Conservation (phyloP, 192 early-diverging fungal species). For the Mortierella alpina region DNA sequence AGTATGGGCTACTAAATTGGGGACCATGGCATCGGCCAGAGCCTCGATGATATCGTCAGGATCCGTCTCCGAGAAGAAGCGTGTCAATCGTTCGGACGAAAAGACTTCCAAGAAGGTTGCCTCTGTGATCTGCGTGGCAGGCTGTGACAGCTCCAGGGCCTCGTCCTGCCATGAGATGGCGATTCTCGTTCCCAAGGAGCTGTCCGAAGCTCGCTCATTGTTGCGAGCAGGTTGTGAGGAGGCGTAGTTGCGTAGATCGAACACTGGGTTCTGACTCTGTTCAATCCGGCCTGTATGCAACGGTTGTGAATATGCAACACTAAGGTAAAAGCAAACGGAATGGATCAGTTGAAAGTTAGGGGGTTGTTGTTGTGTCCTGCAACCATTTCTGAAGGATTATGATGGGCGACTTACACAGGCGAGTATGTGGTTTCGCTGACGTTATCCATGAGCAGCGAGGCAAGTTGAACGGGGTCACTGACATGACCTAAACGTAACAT, state of each 20-base stretch:
- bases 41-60: conserved; percentile 45
- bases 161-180: conserved; percentile 51
- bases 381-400: background rate
- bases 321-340: conserved; percentile 1
- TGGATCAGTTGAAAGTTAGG: background rate
- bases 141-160: conserved; percentile 38
- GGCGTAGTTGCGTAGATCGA: conserved; percentile 34
- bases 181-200: conserved; percentile 43
- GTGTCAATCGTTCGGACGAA: conserved; percentile 52
- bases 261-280: conserved; percentile 32
- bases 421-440: conserved; percentile 35
- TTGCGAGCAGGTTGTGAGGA: conserved; percentile 47
- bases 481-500: conserved; percentile 47
- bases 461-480: conserved; percentile 66
- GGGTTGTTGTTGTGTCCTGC: too few species aligned
- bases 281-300: conserved; percentile 33
- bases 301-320: conserved; percentile 49
- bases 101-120: conserved; percentile 54
- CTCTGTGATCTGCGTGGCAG: conserved; percentile 41
- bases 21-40: conserved; percentile 43
- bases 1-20: conserved; percentile 48
- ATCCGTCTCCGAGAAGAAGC: conserved; percentile 55
- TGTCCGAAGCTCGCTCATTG: conserved; percentile 47
- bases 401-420: conserved; percentile 21
- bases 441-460: conserved; percentile 64